A percentile compares a stretch with the other conserved stretches of the same genome.
These are phyloP conservation scores for Schrenkiella parvula DNA, from an alignment of 345 rosid species.

Conservation along the genomic window DNA sequence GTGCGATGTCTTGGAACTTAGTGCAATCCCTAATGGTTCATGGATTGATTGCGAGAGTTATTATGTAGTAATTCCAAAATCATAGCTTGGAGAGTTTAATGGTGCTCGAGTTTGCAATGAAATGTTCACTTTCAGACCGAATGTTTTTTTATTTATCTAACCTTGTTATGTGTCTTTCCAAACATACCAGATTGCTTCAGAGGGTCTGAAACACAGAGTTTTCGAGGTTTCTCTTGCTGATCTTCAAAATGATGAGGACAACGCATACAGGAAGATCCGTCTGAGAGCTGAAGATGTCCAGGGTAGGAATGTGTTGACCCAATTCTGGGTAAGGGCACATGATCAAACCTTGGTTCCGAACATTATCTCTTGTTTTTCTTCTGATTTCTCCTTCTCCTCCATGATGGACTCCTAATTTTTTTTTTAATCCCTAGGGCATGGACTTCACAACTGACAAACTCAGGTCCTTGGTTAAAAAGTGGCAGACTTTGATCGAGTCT, in stretches of 20 bases:
- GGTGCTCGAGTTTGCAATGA: background rate
- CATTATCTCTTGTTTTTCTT: background rate
- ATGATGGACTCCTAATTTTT: background rate
- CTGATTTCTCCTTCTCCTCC: background rate
- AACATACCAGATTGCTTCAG: conserved; percentile 83
- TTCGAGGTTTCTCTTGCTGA: conserved; percentile 90
- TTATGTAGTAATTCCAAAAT: background rate
- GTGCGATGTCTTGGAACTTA: background rate
- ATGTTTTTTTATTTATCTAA: background rate
- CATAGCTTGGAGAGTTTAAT: background rate
- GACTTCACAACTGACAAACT: conserved; percentile 87
- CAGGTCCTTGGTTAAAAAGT: conserved; percentile 91
- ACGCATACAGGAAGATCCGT: conserved; percentile 82
- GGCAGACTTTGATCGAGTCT: conserved; percentile 91
- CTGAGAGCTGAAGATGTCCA: conserved; percentile 97
- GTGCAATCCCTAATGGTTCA: background rate
- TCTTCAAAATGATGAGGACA: conserved; percentile 81
- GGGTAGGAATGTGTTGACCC: conserved; percentile 77
- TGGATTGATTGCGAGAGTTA: background rate
- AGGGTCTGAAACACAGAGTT: conserved; percentile 88
- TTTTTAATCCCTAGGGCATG: conserved; percentile 43
- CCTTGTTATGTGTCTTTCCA: background rate
- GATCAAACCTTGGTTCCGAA: background rate
- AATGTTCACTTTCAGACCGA: too few relatives aligned
- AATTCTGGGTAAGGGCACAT: conserved; percentile 70